Evolutionary conservation across 139 green algal genomes (phyloP), one percentile per base, ranked within the genome.

Genomic region (Ulvella scutata): DNA sequence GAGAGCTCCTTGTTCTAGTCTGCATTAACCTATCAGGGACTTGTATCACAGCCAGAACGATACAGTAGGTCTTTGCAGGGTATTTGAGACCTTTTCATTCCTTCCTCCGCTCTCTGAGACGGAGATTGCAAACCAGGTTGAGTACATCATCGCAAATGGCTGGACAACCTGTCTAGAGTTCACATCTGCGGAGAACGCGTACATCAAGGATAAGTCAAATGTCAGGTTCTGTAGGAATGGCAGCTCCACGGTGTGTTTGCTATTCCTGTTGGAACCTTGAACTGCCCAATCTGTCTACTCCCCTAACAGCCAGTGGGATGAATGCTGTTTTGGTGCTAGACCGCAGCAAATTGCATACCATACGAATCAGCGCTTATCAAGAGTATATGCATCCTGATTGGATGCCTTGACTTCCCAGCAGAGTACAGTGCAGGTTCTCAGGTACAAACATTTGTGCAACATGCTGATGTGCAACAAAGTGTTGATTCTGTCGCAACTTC

Each of bases 11-110:
- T 13, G 13, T 59, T 26, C 13, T 59, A 59, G 40, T 26, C 17
- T 13, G 17, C 17, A 59, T 17, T 17, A 59, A 13, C 13, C 13
- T 59, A 17, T 13, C 17, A 13, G 13, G 40, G 13, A 13, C 40
- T 59, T 13, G 40, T 17, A 59, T 59, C 17, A 59, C 40, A 13
- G 40, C 40, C 17, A 17, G 13, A 59, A 59, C 13, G 13, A 17
- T 59, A 59, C 13, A 17, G 13, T 59, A 13, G 13, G 51, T 23
- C 13, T 67, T 43, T 81, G 76, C 83, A 95, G 88, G 90, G 89
- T 93, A 78, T 98, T 95, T 87, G 95, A 98, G 94, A 98, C 92
- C 87, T 91, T 99, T 81, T 98, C 92, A 61, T 99, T 91, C 94
- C 92, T 99, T 83, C 95, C 95, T 72, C 89, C 92, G 37, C 90